A percentile compares a stretch with the other conserved stretches of the same genome.
These are phyloP conservation scores for Aspergillus nanangensis DNA, from an alignment of 495 filamentous ascomycete species.

Conservation along the genomic window DNA sequence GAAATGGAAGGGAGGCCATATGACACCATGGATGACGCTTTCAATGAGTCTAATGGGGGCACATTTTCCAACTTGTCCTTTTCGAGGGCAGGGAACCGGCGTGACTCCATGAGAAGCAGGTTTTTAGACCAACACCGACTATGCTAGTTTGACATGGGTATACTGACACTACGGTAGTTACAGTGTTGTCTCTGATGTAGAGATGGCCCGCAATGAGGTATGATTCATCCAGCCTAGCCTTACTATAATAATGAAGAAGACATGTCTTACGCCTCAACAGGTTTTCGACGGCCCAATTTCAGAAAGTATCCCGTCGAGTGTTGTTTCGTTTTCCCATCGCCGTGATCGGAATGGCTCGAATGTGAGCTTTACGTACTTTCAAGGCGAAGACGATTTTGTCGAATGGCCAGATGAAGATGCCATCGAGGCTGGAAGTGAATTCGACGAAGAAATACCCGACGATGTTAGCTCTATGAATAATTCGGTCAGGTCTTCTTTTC, in stretches of 20 bases:
- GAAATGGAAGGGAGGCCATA: too few species aligned
- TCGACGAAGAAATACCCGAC: slow-evolving; percentile 42
- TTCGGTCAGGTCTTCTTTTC: slow-evolving; percentile 28
- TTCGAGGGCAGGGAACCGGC: slow-evolving; percentile 36
- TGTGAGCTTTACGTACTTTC: slow-evolving; percentile 87
- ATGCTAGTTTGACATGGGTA: not conserved
- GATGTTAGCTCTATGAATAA: slow-evolving; percentile 27
- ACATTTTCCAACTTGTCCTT: slow-evolving; percentile 15
- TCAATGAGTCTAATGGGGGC: too few species aligned
- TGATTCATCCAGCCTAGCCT: too few species aligned
- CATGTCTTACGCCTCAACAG: slow-evolving; percentile 36
- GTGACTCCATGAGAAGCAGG: slow-evolving; percentile 75
- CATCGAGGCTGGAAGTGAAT: slow-evolving; percentile 48
- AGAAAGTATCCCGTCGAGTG: slow-evolving; percentile 88
- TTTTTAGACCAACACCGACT: slow-evolving; percentile 15
- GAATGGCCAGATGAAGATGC: slow-evolving; percentile 51
- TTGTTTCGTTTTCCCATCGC: slow-evolving; percentile 82
- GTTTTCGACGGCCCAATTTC: slow-evolving; percentile 91
- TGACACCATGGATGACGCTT: too few species aligned
- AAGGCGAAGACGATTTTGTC: slow-evolving; percentile 51
- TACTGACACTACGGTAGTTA: slow-evolving; percentile 39
- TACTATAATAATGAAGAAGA: too few species aligned
- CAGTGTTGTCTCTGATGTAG: slow-evolving; percentile 90
- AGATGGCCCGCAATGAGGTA: slow-evolving; percentile 97
- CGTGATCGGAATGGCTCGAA: slow-evolving; percentile 70